phyloP scores from a whole-genome alignment of 495 filamentous ascomycete species.

The Staphylotrichum tortipilum region DNA sequence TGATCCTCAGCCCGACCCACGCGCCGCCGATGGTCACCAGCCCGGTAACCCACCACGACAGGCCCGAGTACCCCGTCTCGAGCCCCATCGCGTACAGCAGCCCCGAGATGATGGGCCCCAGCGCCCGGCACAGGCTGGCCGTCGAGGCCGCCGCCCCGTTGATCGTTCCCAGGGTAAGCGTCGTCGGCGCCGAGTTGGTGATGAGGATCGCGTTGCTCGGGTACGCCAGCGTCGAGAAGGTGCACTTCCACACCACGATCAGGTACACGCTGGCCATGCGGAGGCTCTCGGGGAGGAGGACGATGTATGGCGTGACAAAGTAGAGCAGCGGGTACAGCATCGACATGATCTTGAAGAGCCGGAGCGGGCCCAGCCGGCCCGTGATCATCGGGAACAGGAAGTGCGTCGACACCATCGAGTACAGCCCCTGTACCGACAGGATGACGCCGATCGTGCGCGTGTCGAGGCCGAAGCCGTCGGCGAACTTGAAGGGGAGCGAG shows the following conservation, averaged over 20 bases:
- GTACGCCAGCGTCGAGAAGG: constrained; percentile 75
- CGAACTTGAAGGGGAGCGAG: constrained; percentile 75
- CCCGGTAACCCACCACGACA: constrained; percentile 87
- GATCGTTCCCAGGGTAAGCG: constrained; percentile 74
- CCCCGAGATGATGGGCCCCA: constrained; percentile 83
- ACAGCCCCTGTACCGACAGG: constrained; percentile 79
- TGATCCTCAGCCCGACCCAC: constrained; percentile 40
- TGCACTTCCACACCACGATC: constrained; percentile 80
- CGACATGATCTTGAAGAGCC: constrained; percentile 71
- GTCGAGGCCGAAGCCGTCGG: constrained; percentile 72
- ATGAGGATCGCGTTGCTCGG: constrained; percentile 79
- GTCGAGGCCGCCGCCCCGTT: constrained; percentile 89
- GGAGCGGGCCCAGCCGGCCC: constrained; percentile 61
- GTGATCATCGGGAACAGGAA: constrained; percentile 73
- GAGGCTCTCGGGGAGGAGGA: constrained; percentile 62
- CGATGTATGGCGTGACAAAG: constrained; percentile 77
- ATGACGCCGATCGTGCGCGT: constrained; percentile 80
- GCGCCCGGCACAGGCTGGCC: constrained; percentile 75
- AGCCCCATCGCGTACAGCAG: constrained; percentile 75
- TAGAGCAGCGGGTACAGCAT: constrained; percentile 84
- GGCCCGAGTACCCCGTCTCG: constrained; percentile 66
- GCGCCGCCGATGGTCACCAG: constrained; percentile 68
- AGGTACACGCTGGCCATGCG: constrained; percentile 65
- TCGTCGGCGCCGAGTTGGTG: constrained; percentile 71
- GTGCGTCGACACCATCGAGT: constrained; percentile 76